Percentiles rank a stretch among this genome's conserved stretches.
Evolutionary conservation across 2,329 filamentous ascomycete genomes (phyloP).

Genomic region (Pseudofabraea citricarpa): DNA sequence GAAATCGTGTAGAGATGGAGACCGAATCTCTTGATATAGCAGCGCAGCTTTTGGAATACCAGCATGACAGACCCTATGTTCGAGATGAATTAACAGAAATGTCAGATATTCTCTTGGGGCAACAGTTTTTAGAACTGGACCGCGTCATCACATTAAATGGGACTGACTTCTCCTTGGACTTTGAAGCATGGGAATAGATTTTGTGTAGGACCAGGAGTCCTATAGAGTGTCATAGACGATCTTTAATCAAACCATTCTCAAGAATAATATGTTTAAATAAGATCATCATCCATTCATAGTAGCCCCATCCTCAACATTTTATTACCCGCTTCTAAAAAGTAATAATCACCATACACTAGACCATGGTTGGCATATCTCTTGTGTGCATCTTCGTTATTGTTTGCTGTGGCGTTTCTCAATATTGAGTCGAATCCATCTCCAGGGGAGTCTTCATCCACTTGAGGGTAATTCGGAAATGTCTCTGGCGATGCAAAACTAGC

Average conservation of each 20-base stretch:
- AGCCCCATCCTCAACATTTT: conserved; percentile 17
- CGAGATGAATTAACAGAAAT: conserved; percentile 6
- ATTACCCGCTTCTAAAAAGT: conserved; percentile 17
- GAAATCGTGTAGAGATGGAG: background rate
- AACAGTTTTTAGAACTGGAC: conserved; percentile 16
- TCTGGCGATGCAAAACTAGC: conserved; percentile 6
- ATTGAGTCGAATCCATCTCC: conserved; percentile 8
- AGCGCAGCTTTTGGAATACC: background rate
- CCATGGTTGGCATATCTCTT: conserved; percentile 13
- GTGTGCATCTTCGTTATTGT: conserved; percentile 12
- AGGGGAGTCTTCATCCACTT: background rate
- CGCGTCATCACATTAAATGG: conserved; percentile 13
- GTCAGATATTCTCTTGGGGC: conserved; percentile 9
- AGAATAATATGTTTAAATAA: background rate
- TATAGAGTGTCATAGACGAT: background rate
- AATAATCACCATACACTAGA: conserved; percentile 20
- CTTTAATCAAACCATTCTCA: background rate
- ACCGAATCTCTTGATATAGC: background rate
- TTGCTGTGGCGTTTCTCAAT: conserved; percentile 16
- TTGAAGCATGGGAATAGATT: conserved; percentile 5
- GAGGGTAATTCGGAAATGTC: background rate
- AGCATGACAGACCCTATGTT: background rate
- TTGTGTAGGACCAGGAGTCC: no score
- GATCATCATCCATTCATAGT: conserved; percentile 2
- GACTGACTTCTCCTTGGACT: conserved; percentile 12